Evolutionary conservation across 1,139 yeast genomes (phyloP).

Genomic region (Taiozyma onychis): DNA sequence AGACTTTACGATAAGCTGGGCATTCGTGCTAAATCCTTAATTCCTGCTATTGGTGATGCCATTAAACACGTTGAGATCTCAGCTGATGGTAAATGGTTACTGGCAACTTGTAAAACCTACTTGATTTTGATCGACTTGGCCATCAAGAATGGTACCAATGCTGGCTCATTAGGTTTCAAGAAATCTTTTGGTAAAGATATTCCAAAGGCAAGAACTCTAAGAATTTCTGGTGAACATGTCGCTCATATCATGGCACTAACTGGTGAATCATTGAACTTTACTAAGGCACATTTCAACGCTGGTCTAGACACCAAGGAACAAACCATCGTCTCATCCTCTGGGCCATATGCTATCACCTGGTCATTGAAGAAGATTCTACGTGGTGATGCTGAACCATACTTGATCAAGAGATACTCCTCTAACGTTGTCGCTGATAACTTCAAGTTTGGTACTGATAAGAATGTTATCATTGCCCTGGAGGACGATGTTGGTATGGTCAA

Average conservation of each 20-base stretch:
- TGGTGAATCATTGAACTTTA: slow-evolving; percentile 49
- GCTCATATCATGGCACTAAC: slow-evolving; percentile 55
- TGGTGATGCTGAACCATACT: slow-evolving; percentile 52
- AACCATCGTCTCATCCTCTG: slow-evolving; percentile 68
- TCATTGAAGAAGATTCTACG: slow-evolving; percentile 53
- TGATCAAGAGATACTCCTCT: slow-evolving; percentile 57
- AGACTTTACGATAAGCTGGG: slow-evolving; percentile 70
- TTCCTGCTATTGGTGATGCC: slow-evolving; percentile 80
- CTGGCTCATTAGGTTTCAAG: slow-evolving; percentile 59
- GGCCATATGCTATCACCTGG: slow-evolving; percentile 82
- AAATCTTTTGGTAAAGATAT: slow-evolving; percentile 62
- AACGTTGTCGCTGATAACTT: slow-evolving; percentile 74
- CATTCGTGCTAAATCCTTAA: slow-evolving; percentile 63
- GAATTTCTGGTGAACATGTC: slow-evolving; percentile 66
- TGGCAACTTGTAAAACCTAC: slow-evolving; percentile 73
- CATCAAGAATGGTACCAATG: slow-evolving; percentile 53
- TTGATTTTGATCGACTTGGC: slow-evolving; percentile 61
- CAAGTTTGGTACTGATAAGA: slow-evolving; percentile 64
- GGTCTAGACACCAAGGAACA: slow-evolving; percentile 61
- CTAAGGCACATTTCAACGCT: slow-evolving; percentile 72
- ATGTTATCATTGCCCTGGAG: slow-evolving; percentile 46
- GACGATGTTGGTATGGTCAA: slow-evolving; percentile 33
- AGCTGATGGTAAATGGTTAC: slow-evolving; percentile 74
- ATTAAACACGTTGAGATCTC: slow-evolving; percentile 64
- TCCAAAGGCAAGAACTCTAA: slow-evolving; percentile 65